phyloP scores from a whole-genome alignment of 768 basidiomycete genomes.

The Agaricus subrufescens region DNA sequence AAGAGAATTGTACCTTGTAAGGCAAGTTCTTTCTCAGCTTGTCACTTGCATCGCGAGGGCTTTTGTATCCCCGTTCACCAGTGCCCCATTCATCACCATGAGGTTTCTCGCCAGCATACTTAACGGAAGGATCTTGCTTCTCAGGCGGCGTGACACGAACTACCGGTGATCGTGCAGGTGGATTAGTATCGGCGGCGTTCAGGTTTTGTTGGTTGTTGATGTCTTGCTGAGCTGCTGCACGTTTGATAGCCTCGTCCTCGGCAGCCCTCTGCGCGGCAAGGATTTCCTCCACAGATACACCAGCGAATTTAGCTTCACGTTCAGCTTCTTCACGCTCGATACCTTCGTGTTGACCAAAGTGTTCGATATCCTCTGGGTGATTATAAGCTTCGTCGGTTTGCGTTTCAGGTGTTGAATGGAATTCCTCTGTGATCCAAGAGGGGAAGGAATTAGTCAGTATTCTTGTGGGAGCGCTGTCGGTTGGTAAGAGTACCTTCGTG shows the following conservation, averaged over 20 bases:
- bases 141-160: constrained; percentile 59
- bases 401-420: constrained; percentile 94
- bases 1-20: constrained; percentile 65
- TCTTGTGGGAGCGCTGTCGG: background rate
- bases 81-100: constrained; percentile 70
- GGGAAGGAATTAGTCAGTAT: background rate
- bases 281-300: constrained; percentile 71
- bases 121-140: constrained; percentile 61
- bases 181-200: background rate
- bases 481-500: constrained; percentile 74
- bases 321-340: constrained; percentile 86
- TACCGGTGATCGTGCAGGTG: constrained; percentile 41
- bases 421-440: constrained; percentile 55
- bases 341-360: constrained; percentile 82
- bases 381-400: constrained; percentile 94
- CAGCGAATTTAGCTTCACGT: constrained; percentile 80
- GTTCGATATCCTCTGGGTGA: constrained; percentile 91
- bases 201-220: constrained; percentile 11
- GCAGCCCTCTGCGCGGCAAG: constrained; percentile 26
- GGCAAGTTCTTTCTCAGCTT: constrained; percentile 81
- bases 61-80: constrained; percentile 65
- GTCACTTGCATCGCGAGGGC: constrained; percentile 69
- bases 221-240: constrained; percentile 3
- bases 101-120: constrained; percentile 51
- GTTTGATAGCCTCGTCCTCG: constrained; percentile 6